phyloP scores from a whole-genome alignment of 73 alveolate species.

The Tetrahymena borealis region DNA sequence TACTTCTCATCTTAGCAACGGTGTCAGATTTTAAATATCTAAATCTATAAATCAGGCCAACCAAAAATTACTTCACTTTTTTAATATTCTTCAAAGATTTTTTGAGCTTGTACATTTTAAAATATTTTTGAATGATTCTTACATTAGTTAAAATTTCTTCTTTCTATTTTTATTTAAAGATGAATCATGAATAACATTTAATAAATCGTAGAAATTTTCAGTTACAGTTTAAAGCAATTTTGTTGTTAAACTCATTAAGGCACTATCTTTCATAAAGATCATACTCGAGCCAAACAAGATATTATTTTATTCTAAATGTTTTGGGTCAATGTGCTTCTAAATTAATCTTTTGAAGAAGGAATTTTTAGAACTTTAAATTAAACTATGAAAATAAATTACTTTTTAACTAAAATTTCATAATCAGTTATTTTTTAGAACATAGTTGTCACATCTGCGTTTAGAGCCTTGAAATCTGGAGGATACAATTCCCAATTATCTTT shows the following conservation, averaged over 20 bases:
- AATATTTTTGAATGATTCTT: neutral
- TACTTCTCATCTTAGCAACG: neutral
- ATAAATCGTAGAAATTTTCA: neutral
- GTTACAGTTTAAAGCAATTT: neutral
- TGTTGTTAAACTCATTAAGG: neutral
- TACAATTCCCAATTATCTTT: conserved; percentile 68
- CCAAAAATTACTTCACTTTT: neutral
- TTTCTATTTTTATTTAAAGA: neutral
- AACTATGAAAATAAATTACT: neutral
- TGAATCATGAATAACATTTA: neutral
- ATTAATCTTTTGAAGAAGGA: neutral
- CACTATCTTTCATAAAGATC: neutral
- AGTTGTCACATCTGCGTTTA: conserved; percentile 18
- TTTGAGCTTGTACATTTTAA: neutral
- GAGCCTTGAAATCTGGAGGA: neutral
- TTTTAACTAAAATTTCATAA: conserved; percentile 21
- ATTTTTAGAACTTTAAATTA: neutral
- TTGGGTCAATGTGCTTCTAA: neutral
- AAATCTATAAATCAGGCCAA: neutral
- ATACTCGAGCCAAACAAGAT: neutral
- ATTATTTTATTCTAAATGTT: neutral
- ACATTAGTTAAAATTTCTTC: neutral
- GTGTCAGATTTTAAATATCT: neutral
- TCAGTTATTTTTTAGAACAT: conserved; percentile 35
- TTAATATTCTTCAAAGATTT: neutral